Percentiles rank a stretch among this genome's conserved stretches.
Conservation (phyloP, 768 basidiomycete species). For the Leccinum truebloodii region DNA sequence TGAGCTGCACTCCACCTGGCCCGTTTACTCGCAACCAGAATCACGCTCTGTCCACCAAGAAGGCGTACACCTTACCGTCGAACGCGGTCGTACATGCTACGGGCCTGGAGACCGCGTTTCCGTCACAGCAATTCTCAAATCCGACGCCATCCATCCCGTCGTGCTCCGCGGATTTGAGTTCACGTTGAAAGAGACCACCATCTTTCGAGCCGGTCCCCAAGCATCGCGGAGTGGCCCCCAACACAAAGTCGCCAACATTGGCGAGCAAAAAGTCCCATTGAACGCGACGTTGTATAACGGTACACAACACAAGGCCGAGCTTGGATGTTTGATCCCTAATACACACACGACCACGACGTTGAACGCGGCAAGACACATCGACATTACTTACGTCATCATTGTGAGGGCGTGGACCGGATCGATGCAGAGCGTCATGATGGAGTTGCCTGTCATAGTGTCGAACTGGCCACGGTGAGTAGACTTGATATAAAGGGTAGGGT, state of each 20-base stretch:
- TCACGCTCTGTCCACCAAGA: constrained; percentile 65
- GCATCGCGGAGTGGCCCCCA: constrained; percentile 56
- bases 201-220: constrained; percentile 66
- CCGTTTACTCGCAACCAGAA: constrained; percentile 80
- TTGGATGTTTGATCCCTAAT: constrained; percentile 66
- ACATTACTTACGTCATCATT: constrained; percentile 76
- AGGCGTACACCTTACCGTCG: constrained; percentile 72
- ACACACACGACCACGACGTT: constrained; percentile 81
- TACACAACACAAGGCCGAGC: constrained; percentile 68
- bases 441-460: constrained; percentile 78
- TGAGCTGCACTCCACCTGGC: constrained; percentile 92
- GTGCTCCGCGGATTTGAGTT: constrained; percentile 85
- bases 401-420: constrained; percentile 79
- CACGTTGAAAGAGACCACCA: constrained; percentile 72
- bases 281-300: constrained; percentile 77
- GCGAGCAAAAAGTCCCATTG: constrained; percentile 71
- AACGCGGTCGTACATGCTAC: constrained; percentile 76
- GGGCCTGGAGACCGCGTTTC: constrained; percentile 83
- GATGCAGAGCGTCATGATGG: constrained; percentile 63
- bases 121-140: constrained; percentile 70
- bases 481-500: background rate
- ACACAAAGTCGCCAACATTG: constrained; percentile 52
- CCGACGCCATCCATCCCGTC: constrained; percentile 65
- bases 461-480: constrained; percentile 78
- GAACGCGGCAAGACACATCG: constrained; percentile 80